These are phyloP conservation scores for Primulina huaijiensis DNA, from an alignment of 257 asterid genomes.

Conservation along the genomic window DNA sequence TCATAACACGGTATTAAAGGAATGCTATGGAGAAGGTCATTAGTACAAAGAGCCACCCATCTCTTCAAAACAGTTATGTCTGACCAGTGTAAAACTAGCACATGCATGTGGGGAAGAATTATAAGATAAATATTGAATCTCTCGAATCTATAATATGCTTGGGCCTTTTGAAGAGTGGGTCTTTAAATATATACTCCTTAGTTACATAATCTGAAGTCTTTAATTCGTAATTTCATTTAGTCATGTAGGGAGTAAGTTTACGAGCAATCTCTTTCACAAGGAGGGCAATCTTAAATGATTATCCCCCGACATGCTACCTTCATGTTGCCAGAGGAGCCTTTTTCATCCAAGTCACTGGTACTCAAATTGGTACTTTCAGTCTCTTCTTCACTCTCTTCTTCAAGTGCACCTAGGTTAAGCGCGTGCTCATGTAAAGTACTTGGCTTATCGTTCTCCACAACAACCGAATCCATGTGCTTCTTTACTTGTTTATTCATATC, in stretches of 20 bases:
- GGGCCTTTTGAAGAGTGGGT: too few species aligned
- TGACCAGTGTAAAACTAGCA: too few species aligned
- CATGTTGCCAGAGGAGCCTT: conserved; percentile 32
- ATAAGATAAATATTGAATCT: too few species aligned
- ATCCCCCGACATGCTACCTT: conserved; percentile 31
- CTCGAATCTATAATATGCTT: too few species aligned
- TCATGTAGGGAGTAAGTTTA: not conserved
- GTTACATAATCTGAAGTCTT: too few species aligned
- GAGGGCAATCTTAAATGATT: not conserved
- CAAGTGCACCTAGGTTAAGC: conserved; percentile 49
- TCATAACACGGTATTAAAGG: too few species aligned
- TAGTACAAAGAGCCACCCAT: too few species aligned
- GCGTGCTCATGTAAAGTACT: conserved; percentile 37
- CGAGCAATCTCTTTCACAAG: conserved; percentile 6
- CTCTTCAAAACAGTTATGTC: too few species aligned
- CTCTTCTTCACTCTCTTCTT: conserved; percentile 76
- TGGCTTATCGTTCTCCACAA: conserved; percentile 42
- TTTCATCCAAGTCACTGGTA: conserved; percentile 47
- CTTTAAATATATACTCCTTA: too few species aligned
- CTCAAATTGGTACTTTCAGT: conserved; percentile 50
- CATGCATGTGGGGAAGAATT: too few species aligned
- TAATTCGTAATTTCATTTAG: not conserved
- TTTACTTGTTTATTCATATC: conserved; percentile 38
- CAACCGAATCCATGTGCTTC: conserved; percentile 41
- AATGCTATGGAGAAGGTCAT: too few species aligned